A percentile compares a stretch with the other conserved stretches of the same genome.
Evolutionary conservation across 495 filamentous ascomycete species (phyloP).

Genomic region (Thozetella sp.): DNA sequence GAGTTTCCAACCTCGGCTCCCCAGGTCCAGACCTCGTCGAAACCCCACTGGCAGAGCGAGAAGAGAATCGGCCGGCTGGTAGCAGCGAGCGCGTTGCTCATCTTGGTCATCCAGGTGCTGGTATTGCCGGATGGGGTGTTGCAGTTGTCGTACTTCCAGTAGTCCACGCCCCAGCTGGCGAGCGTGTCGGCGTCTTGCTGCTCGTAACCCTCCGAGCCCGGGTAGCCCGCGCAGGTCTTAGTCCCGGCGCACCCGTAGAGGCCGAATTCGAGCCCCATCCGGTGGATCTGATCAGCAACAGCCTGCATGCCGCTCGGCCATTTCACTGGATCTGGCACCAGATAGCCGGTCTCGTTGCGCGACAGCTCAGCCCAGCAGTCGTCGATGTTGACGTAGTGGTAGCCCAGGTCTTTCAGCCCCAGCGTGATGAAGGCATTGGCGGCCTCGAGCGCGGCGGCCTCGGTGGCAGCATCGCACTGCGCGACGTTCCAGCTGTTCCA

Average conservation of each 20-base stretch:
- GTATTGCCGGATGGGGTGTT: constrained; percentile 31
- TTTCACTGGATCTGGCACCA: constrained; percentile 56
- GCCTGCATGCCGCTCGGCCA: constrained; percentile 67
- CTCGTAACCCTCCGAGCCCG: constrained; percentile 64
- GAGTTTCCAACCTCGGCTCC: constrained; percentile 58
- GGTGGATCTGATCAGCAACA: constrained; percentile 59
- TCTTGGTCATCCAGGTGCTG: constrained; percentile 27
- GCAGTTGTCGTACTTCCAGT: constrained; percentile 76
- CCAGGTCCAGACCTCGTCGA: constrained; percentile 33
- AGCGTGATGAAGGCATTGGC: constrained; percentile 20
- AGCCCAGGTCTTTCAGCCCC: constrained; percentile 61
- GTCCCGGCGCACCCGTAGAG: constrained; percentile 67
- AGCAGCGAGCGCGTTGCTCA: constrained; percentile 61
- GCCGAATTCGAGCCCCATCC: constrained; percentile 62
- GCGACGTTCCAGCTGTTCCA: no score
- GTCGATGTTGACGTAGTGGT: constrained; percentile 65
- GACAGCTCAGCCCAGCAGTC: constrained; percentile 67
- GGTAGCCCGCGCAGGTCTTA: constrained; percentile 64
- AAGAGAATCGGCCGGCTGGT: constrained; percentile 63
- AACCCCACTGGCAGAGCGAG: constrained; percentile 68
- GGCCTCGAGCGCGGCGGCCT: constrained; percentile 15
- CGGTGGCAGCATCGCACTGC: constrained; percentile 19
- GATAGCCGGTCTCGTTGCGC: constrained; percentile 46
- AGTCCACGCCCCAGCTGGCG: constrained; percentile 69
- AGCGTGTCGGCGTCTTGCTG: constrained; percentile 61